Percentiles rank a stretch among this genome's conserved stretches.
Conservation (phyloP, 176 grass and related monocot genomes). For the Melocanna baccifera region DNA sequence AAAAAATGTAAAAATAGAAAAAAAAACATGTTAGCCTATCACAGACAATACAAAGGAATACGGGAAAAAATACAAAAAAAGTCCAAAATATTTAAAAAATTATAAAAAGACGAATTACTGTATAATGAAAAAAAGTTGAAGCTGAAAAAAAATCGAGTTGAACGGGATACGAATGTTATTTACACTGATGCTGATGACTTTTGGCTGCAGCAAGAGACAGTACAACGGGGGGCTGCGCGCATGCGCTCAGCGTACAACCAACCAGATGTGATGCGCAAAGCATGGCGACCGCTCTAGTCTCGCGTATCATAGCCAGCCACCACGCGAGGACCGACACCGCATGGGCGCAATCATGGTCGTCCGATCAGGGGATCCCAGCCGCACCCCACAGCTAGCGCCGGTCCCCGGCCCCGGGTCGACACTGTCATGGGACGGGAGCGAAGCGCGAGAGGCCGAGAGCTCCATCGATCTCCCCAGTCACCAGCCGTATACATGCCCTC, state of each 20-base stretch:
- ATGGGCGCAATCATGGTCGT: conserved; percentile 41
- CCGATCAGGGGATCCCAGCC: conserved; percentile 35
- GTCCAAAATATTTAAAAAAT: no score
- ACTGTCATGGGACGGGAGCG: neutral
- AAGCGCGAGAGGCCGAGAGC: neutral
- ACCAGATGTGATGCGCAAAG: neutral
- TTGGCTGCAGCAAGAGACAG: neutral
- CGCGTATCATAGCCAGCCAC: neutral
- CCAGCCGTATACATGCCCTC: conserved; percentile 4
- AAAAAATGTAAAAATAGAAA: no score
- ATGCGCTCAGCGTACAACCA: neutral
- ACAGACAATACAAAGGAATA: no score
- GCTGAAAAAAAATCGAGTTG: no score
- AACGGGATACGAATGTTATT: no score
- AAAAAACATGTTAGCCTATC: no score
- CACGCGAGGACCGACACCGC: neutral
- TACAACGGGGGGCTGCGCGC: neutral
- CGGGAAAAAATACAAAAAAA: no score
- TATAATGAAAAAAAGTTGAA: no score
- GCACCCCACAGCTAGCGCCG: neutral
- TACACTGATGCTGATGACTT: no score
- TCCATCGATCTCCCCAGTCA: conserved; percentile 9
- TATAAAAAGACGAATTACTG: no score
- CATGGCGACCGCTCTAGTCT: neutral
- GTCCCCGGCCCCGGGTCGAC: conserved; percentile 25